Conservation (phyloP, 192 early-diverging fungal genomes). For the Kappamyces sp. region DNA sequence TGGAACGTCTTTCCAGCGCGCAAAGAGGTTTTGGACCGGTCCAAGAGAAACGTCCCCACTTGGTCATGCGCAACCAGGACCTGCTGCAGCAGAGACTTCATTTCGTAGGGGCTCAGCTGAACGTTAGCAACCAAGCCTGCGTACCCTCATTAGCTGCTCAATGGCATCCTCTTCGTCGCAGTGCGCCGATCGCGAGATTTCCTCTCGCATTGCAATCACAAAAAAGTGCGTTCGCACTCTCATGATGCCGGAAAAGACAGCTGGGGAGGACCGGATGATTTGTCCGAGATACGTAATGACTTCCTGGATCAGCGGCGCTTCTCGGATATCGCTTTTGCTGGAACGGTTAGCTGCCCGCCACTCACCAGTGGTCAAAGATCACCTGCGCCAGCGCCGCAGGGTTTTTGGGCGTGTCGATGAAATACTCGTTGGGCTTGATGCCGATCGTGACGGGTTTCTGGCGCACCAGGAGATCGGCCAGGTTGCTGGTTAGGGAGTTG, state of each 20-base stretch:
- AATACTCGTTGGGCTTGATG: conserved; percentile 56
- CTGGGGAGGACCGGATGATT: conserved; percentile 58
- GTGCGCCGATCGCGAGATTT: conserved; percentile 65
- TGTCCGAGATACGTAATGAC: conserved; percentile 72
- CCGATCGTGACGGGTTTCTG: conserved; percentile 74
- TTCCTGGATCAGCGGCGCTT: conserved; percentile 78
- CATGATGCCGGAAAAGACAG: conserved; percentile 77
- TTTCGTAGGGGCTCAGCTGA: conserved; percentile 68
- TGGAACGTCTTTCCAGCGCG: background rate
- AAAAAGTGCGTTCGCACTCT: conserved; percentile 74
- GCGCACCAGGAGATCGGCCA: conserved; percentile 72
- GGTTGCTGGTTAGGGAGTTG: conserved; percentile 68
- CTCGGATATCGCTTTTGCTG: conserved; percentile 63
- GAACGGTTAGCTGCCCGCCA: conserved; percentile 10
- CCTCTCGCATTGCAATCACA: conserved; percentile 80
- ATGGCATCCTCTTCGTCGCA: conserved; percentile 75
- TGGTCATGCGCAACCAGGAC: conserved; percentile 50
- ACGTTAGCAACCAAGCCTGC: conserved; percentile 9
- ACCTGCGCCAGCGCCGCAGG: conserved; percentile 61
- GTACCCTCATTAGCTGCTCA: conserved; percentile 68
- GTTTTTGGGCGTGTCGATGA: conserved; percentile 64
- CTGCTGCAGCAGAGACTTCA: conserved; percentile 67
- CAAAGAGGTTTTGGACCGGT: background rate
- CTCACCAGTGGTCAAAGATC: conserved; percentile 62
- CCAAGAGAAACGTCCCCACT: background rate